A percentile compares a stretch with the other conserved stretches of the same genome.
These are phyloP conservation scores for Blastobotrys muscicola DNA, from an alignment of 805 yeast genomes.

Conservation along the genomic window DNA sequence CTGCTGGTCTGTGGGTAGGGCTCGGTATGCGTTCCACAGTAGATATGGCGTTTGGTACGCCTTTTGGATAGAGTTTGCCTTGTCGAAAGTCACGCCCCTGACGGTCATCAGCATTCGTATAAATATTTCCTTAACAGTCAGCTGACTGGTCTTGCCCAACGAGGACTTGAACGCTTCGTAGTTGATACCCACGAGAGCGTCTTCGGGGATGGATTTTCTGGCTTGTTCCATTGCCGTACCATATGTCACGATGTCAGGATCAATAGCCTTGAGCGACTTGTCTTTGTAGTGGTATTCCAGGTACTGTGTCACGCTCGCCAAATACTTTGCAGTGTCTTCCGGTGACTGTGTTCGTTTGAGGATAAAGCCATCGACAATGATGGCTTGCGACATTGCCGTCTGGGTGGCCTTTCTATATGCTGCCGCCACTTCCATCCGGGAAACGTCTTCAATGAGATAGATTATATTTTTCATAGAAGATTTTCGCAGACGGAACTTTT, in stretches of 20 bases:
- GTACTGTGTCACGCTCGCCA: conserved; percentile 39
- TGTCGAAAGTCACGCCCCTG: conserved; percentile 75
- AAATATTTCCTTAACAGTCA: conserved; percentile 68
- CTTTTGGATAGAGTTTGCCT: conserved; percentile 69
- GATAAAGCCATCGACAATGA: conserved; percentile 57
- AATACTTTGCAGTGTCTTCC: conserved; percentile 63
- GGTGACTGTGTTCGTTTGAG: conserved; percentile 59
- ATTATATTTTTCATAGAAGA: conserved; percentile 59
- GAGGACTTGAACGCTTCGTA: conserved; percentile 53
- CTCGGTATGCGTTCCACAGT: conserved; percentile 41
- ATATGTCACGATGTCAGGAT: conserved; percentile 46
- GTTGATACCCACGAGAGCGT: conserved; percentile 30
- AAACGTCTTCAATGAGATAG: conserved; percentile 73
- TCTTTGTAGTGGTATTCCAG: conserved; percentile 33
- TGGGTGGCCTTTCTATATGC: conserved; percentile 47
- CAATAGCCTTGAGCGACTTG: conserved; percentile 30
- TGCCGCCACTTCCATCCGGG: conserved; percentile 26
- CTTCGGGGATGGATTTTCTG: conserved; percentile 10
- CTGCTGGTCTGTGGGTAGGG: conserved; percentile 22
- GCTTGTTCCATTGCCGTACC: conserved; percentile 32
- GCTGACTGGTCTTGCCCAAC: conserved; percentile 58
- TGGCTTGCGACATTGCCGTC: conserved; percentile 64
- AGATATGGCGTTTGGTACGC: conserved; percentile 59
- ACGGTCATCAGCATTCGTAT: conserved; percentile 68
- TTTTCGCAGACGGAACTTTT: conserved; percentile 63